Conservation (phyloP, 2,329 filamentous ascomycete species). For the Fusarium papillatum region DNA sequence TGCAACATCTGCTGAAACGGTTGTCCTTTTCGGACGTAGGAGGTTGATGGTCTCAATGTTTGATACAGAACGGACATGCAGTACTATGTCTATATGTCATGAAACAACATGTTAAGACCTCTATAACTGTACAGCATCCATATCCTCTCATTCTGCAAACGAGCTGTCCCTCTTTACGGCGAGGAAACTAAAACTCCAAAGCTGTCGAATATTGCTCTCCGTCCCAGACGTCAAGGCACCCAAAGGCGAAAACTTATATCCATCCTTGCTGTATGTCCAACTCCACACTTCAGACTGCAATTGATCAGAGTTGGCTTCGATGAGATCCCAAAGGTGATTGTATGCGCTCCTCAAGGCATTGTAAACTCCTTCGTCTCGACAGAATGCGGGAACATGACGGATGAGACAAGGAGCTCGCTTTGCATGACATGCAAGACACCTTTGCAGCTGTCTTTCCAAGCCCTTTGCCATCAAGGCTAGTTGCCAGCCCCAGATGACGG, state of each 20-base stretch:
- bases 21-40: neutral
- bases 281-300: conserved; percentile 74
- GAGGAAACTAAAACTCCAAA: conserved; percentile 37
- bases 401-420: neutral
- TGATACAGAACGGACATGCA: too few species aligned
- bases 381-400: conserved; percentile 60
- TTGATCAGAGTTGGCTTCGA: conserved; percentile 65
- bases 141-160: neutral
- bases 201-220: conserved; percentile 35
- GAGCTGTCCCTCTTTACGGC: conserved; percentile 25
- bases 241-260: conserved; percentile 38
- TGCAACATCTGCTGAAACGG: neutral
- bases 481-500: conserved; percentile 76
- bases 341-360: conserved; percentile 65
- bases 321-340: conserved; percentile 71
- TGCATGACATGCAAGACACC: conserved; percentile 53
- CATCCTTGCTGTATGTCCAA: conserved; percentile 61
- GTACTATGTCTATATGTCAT: too few species aligned
- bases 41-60: neutral
- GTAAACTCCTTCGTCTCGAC: conserved; percentile 57
- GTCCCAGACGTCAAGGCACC: conserved; percentile 34
- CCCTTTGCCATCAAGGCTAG: conserved; percentile 75
- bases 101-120: too few species aligned
- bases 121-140: too few species aligned
- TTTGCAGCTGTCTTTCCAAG: conserved; percentile 67